Conservation (phyloP, 2,329 filamentous ascomycete species). For the Diaporthe vexans region DNA sequence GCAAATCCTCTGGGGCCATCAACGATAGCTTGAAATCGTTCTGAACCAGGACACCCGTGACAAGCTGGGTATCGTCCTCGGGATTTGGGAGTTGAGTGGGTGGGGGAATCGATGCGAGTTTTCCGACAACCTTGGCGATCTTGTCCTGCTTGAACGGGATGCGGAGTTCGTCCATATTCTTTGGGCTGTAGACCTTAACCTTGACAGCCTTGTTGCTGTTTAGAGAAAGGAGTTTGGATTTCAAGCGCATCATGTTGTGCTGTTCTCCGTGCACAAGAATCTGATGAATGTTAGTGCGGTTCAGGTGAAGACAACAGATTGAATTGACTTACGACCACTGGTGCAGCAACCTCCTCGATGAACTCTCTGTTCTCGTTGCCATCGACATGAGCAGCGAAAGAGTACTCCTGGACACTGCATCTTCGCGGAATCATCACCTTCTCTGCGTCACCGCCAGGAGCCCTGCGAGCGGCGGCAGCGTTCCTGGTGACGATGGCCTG, state of each 20-base stretch:
- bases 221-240: conserved; percentile 93
- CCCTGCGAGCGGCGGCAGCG: conserved; percentile 73
- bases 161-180: conserved; percentile 93
- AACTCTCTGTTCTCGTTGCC: conserved; percentile 96
- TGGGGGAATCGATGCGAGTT: conserved; percentile 85
- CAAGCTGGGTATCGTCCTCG: conserved; percentile 64
- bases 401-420: conserved; percentile 94
- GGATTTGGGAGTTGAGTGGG: conserved; percentile 59
- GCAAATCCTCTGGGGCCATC: conserved; percentile 96
- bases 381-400: conserved; percentile 96
- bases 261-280: conserved; percentile 98
- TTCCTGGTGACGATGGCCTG: conserved; percentile 90
- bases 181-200: conserved; percentile 92
- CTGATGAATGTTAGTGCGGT: conserved; percentile 56
- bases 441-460: conserved; percentile 79
- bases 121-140: conserved; percentile 94
- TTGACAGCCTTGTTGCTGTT: conserved; percentile 86
- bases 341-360: conserved; percentile 92
- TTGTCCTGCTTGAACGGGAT: conserved; percentile 98
- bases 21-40: conserved; percentile 98
- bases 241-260: conserved; percentile 97
- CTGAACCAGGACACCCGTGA: conserved; percentile 93
- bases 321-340: conserved; percentile 81
- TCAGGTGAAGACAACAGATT: not conserved
- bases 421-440: conserved; percentile 92